Evolutionary conservation across 2,329 filamentous ascomycete species (phyloP), one percentile per base, ranked within the genome.

Genomic region (Cladophialophora exuberans): DNA sequence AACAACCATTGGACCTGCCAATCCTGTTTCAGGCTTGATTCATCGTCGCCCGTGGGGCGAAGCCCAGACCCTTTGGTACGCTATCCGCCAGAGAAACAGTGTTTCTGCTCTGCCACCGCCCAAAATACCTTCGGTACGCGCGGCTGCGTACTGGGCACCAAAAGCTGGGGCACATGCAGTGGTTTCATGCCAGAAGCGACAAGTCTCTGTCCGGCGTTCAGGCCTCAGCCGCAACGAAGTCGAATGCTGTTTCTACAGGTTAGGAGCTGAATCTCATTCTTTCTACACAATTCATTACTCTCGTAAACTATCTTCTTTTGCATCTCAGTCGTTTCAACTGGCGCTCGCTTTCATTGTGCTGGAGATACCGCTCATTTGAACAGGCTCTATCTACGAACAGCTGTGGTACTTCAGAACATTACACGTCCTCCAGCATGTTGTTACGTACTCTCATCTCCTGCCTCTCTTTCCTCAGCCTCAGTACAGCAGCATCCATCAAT

Each of bases 401-500:
- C 25, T 18, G 30, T 22, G 33, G 13, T 13, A 22, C 3, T 3
- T 31, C 31, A 25, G 13, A 33, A n/a, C 30, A 31, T 25, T 42
- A 20, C 22, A 13, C 17, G 11, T 15, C 13, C 22, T 13, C 38
- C 42, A 45, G 33, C 23, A 61, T 55, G 48, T 36, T 52, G 26
- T 15, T 57, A 35, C 54, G 33, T 25, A 33, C 38, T 13, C 47
- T 62, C 9, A 13, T 50, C 6, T 59, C 50, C 26, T 46, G 59
- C 17, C 18, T 57, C 25, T 39, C 50, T 3, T 42, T 59, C 35
- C 53, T 62, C 35, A 41, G 33, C 30, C 38, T 59, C 15, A 36
- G 52, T 20, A 42, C 52, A 23, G 59, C 59, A 10, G 44, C 50
- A 6, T 59, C 51, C 23, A 11, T 52, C 23, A 43, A 55, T 15